These are phyloP conservation scores for Clitoria ternatea DNA, from an alignment of 306 rosid genomes.

Conservation along the genomic window DNA sequence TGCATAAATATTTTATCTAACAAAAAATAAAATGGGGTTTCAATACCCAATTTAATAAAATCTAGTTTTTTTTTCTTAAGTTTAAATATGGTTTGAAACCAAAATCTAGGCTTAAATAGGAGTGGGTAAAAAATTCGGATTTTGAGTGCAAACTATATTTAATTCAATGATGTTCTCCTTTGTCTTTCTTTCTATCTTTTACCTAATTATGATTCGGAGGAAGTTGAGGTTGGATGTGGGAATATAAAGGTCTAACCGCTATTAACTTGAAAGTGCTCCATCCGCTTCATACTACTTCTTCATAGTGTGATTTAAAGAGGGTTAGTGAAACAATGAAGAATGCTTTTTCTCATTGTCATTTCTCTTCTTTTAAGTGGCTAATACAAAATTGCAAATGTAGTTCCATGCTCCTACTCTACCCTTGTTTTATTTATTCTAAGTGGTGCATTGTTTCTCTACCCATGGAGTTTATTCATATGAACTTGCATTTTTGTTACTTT, in stretches of 20 bases:
- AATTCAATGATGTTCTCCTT: slow-evolving; percentile 9
- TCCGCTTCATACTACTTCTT: slow-evolving; percentile 15
- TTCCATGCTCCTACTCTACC: slow-evolving; percentile 4
- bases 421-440: neutral
- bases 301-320: neutral
- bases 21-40: no score
- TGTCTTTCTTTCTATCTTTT: slow-evolving; percentile 23
- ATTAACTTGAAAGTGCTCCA: slow-evolving; percentile 23
- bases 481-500: slow-evolving; percentile 11
- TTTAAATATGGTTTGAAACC: no score
- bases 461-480: slow-evolving; percentile 1
- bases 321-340: neutral
- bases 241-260: slow-evolving; percentile 19
- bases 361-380: neutral
- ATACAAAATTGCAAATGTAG: neutral
- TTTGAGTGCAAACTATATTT: no score
- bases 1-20: no score
- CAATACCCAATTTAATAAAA: no score
- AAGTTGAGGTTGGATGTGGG: slow-evolving; percentile 2
- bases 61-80: no score
- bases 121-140: no score
- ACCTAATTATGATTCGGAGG: slow-evolving; percentile 25
- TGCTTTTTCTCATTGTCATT: slow-evolving; percentile 6
- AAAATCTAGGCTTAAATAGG: no score
- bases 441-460: neutral